phyloP scores from a whole-genome alignment of 1,139 yeast species.

The Pichia sorboxylosa region DNA sequence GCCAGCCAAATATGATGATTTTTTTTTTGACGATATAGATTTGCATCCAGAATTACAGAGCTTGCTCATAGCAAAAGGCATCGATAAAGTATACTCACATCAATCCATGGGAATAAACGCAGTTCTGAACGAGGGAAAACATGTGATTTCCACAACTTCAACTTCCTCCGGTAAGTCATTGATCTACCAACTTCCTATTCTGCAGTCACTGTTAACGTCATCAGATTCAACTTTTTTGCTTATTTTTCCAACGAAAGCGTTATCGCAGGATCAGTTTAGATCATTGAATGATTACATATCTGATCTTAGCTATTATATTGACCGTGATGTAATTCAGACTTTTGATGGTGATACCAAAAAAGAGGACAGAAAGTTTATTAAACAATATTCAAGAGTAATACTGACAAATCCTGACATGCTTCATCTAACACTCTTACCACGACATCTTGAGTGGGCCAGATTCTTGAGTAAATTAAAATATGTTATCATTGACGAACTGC shows the following conservation, averaged over 20 bases:
- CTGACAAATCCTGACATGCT: slow-evolving; percentile 94
- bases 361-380: slow-evolving; percentile 38
- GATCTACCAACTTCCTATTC: slow-evolving; percentile 79
- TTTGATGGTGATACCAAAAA: slow-evolving; percentile 88
- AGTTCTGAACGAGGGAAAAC: slow-evolving; percentile 35
- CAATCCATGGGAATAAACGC: slow-evolving; percentile 68
- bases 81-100: slow-evolving; percentile 55
- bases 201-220: slow-evolving; percentile 36
- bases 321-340: slow-evolving; percentile 43
- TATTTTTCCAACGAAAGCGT: slow-evolving; percentile 90
- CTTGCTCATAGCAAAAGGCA: slow-evolving; percentile 26
- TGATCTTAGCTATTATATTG: slow-evolving; percentile 25
- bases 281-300: slow-evolving; percentile 53
- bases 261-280: slow-evolving; percentile 91
- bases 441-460: slow-evolving; percentile 58
- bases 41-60: slow-evolving; percentile 7
- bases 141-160: slow-evolving; percentile 81
- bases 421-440: slow-evolving; percentile 75
- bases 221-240: slow-evolving; percentile 66
- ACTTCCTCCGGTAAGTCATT: slow-evolving; percentile 94
- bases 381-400: slow-evolving; percentile 60
- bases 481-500: slow-evolving; percentile 85
- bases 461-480: slow-evolving; percentile 54
- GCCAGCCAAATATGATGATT: slow-evolving; percentile 16
- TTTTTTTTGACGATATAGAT: slow-evolving; percentile 5